These are phyloP conservation scores for Jatropha curcas DNA, from an alignment of 345 rosid species.

Conservation along the genomic window DNA sequence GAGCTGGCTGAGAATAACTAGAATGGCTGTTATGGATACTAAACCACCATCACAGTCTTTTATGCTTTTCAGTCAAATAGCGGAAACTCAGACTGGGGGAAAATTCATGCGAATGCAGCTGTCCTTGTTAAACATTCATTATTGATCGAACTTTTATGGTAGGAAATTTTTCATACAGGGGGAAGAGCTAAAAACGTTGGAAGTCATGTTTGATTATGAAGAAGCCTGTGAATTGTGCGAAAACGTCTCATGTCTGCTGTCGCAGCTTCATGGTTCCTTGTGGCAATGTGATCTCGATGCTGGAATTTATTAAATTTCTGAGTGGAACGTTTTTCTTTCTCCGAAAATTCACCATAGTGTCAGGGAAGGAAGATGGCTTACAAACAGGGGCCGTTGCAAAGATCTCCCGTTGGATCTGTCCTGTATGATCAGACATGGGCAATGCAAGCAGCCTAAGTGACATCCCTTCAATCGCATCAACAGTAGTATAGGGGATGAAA, in stretches of 20 bases:
- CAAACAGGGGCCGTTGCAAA: slow-evolving; percentile 38
- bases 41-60: slow-evolving; percentile 65
- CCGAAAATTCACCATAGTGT: slow-evolving; percentile 49
- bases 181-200: slow-evolving; percentile 51
- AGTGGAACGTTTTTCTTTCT: slow-evolving; percentile 35
- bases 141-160: slow-evolving; percentile 62
- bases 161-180: slow-evolving; percentile 25
- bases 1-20: slow-evolving; percentile 57
- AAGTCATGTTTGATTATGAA: slow-evolving; percentile 58
- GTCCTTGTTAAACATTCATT: slow-evolving; percentile 65
- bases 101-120: slow-evolving; percentile 45
- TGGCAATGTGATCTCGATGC: slow-evolving; percentile 45
- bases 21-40: slow-evolving; percentile 44
- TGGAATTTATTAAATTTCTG: slow-evolving; percentile 55
- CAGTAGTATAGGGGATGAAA: slow-evolving; percentile 41
- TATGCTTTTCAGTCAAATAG: slow-evolving; percentile 30
- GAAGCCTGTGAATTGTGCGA: slow-evolving; percentile 58
- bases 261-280: slow-evolving; percentile 39
- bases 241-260: slow-evolving; percentile 50
- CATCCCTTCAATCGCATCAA: slow-evolving; percentile 52
- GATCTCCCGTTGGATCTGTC: slow-evolving; percentile 59
- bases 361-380: slow-evolving; percentile 45
- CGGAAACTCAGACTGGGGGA: slow-evolving; percentile 47
- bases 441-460: slow-evolving; percentile 53
- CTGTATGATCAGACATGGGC: slow-evolving; percentile 50